phyloP scores from a whole-genome alignment of 805 yeast genomes.

The Saturnispora kantuleensis region DNA sequence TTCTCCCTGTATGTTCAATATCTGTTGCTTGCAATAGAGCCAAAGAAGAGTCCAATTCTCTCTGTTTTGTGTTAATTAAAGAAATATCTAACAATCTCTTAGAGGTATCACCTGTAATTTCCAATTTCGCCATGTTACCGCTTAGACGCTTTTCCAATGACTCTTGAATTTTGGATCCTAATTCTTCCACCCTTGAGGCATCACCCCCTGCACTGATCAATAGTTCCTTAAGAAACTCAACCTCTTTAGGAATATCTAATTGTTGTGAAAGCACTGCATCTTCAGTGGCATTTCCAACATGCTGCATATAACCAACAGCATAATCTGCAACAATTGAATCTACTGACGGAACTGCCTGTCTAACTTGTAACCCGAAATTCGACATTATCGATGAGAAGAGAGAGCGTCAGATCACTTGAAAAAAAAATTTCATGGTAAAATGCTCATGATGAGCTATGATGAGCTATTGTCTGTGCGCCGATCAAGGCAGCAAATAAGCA shows the following conservation, averaged over 20 bases:
- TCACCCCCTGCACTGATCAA: slow-evolving; percentile 80
- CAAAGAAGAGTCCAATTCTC: slow-evolving; percentile 67
- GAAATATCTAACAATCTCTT: slow-evolving; percentile 76
- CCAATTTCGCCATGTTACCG: slow-evolving; percentile 63
- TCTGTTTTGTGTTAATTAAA: slow-evolving; percentile 57
- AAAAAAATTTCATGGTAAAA: neutral
- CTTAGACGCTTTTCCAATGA: slow-evolving; percentile 43
- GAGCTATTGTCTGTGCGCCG: too few relatives aligned
- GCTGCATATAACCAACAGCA: slow-evolving; percentile 84
- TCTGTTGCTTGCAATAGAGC: slow-evolving; percentile 75
- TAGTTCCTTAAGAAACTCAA: slow-evolving; percentile 54
- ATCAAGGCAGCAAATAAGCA: too few relatives aligned
- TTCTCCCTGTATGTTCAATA: slow-evolving; percentile 85
- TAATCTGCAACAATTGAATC: slow-evolving; percentile 85
- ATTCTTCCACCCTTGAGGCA: slow-evolving; percentile 37
- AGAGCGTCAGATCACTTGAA: neutral
- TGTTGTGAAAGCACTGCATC: slow-evolving; percentile 76
- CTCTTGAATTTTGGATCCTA: slow-evolving; percentile 38
- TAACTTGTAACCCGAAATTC: slow-evolving; percentile 42
- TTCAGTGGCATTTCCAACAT: slow-evolving; percentile 65
- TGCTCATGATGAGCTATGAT: neutral
- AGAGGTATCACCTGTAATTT: slow-evolving; percentile 77
- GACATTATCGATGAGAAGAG: slow-evolving; percentile 19
- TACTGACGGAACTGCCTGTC: slow-evolving; percentile 77
- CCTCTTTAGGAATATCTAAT: slow-evolving; percentile 57